Percentiles rank a stretch among this genome's conserved stretches.
Evolutionary conservation across 495 filamentous ascomycete genomes (phyloP).

Genomic region (Penicillium paradoxum): DNA sequence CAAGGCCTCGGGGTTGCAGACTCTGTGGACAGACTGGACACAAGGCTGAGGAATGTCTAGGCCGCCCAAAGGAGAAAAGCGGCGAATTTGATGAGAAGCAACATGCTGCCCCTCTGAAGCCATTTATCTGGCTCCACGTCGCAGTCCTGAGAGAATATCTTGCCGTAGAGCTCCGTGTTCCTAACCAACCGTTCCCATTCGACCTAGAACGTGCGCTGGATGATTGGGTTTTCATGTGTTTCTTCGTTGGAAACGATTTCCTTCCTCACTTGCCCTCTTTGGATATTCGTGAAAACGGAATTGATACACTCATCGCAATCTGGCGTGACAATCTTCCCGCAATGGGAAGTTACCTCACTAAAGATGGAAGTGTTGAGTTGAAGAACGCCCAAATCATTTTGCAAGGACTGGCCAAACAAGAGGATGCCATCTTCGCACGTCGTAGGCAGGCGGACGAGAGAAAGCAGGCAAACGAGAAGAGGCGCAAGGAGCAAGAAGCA

Average conservation of each 20-base stretch:
- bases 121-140: slow-evolving; percentile 98
- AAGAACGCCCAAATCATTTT: slow-evolving; percentile 84
- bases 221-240: slow-evolving; percentile 99
- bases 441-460: slow-evolving; percentile 78
- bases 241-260: slow-evolving; percentile 99
- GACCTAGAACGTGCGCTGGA: slow-evolving; percentile 95
- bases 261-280: slow-evolving; percentile 92
- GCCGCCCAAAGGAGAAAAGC: slow-evolving; percentile 75
- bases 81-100: slow-evolving; percentile 85
- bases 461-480: slow-evolving; percentile 68
- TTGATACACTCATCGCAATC: slow-evolving; percentile 90
- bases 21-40: slow-evolving; percentile 91
- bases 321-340: slow-evolving; percentile 88
- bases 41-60: slow-evolving; percentile 74
- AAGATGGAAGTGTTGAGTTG: slow-evolving; percentile 88
- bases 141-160: slow-evolving; percentile 89
- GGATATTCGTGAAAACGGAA: slow-evolving; percentile 94
- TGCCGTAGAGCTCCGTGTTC: slow-evolving; percentile 78
- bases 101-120: slow-evolving; percentile 63
- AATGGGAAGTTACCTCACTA: slow-evolving; percentile 94
- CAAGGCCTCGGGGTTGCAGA: slow-evolving; percentile 71
- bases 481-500: slow-evolving; percentile 66
- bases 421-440: slow-evolving; percentile 88
- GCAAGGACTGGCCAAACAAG: slow-evolving; percentile 84
- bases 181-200: slow-evolving; percentile 71